Conservation (phyloP, 345 rosid genomes). For the Moringa oleifera region DNA sequence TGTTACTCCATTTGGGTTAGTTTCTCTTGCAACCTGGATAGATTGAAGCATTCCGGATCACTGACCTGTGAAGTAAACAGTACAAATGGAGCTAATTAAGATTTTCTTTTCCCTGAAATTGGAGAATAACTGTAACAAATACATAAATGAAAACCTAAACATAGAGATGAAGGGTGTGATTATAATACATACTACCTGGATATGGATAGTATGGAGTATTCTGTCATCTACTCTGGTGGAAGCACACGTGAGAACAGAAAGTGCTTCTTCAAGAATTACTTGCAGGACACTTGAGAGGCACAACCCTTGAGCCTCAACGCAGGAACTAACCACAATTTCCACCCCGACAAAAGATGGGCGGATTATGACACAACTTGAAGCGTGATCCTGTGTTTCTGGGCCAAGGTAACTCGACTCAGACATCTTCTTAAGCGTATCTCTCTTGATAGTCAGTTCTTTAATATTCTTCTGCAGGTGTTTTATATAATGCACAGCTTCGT, state of each 20-base stretch:
- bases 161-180: not conserved
- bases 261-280: conserved; percentile 41
- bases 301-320: conserved; percentile 22
- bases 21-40: conserved; percentile 29
- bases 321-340: conserved; percentile 41
- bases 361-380: conserved; percentile 27
- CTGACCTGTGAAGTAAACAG: conserved; percentile 32
- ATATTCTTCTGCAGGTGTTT: conserved; percentile 37
- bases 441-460: conserved; percentile 35
- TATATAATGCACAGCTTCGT: conserved; percentile 66
- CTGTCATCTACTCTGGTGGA: conserved; percentile 44
- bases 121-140: not conserved
- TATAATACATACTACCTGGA: conserved; percentile 44
- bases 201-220: conserved; percentile 42
- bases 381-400: not conserved
- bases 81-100: not conserved
- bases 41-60: conserved; percentile 28
- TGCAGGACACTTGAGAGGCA: conserved; percentile 46
- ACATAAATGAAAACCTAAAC: not conserved
- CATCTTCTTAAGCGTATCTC: conserved; percentile 35
- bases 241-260: conserved; percentile 40
- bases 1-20: conserved; percentile 18
- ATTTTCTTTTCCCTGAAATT: not conserved
- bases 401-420: conserved; percentile 17
- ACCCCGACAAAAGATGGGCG: conserved; percentile 34